A percentile compares a stretch with the other conserved stretches of the same genome.
phyloP scores from a whole-genome alignment of 257 asterid genomes.

The Ilex aquifolium region DNA sequence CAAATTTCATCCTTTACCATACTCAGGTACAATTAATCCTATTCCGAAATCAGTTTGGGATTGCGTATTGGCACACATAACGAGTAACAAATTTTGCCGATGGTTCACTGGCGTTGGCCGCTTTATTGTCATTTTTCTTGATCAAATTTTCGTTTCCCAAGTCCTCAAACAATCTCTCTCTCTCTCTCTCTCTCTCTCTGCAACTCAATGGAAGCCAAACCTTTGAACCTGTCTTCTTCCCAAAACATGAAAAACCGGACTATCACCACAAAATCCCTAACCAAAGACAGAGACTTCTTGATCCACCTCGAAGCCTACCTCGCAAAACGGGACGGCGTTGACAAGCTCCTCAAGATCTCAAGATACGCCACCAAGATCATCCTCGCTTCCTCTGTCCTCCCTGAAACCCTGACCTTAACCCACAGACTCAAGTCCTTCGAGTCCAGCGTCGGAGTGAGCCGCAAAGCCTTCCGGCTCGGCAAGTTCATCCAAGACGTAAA shows the following conservation, averaged over 20 bases:
- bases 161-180: too few relatives aligned
- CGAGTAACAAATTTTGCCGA: too few relatives aligned
- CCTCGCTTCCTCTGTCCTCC: slow-evolving; percentile 53
- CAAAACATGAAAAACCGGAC: slow-evolving; percentile 4
- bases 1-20: too few relatives aligned
- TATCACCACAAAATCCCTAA: not conserved
- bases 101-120: too few relatives aligned
- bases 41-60: too few relatives aligned
- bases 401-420: slow-evolving; percentile 17
- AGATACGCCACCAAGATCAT: slow-evolving; percentile 82
- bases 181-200: slow-evolving; percentile 5
- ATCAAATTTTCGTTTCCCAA: too few relatives aligned
- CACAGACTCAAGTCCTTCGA: slow-evolving; percentile 76
- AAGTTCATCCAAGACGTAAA: slow-evolving; percentile 86
- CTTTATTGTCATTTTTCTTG: too few relatives aligned
- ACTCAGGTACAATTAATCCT: too few relatives aligned
- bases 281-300: slow-evolving; percentile 41
- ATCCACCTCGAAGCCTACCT: slow-evolving; percentile 76
- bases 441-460: slow-evolving; percentile 79
- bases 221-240: slow-evolving; percentile 12
- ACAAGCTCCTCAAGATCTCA: slow-evolving; percentile 77
- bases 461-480: slow-evolving; percentile 92
- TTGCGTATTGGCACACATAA: too few relatives aligned
- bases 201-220: slow-evolving; percentile 34
- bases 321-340: slow-evolving; percentile 87